Conservation (phyloP, 805 yeast genomes). For the Metschnikowia continentalis region DNA sequence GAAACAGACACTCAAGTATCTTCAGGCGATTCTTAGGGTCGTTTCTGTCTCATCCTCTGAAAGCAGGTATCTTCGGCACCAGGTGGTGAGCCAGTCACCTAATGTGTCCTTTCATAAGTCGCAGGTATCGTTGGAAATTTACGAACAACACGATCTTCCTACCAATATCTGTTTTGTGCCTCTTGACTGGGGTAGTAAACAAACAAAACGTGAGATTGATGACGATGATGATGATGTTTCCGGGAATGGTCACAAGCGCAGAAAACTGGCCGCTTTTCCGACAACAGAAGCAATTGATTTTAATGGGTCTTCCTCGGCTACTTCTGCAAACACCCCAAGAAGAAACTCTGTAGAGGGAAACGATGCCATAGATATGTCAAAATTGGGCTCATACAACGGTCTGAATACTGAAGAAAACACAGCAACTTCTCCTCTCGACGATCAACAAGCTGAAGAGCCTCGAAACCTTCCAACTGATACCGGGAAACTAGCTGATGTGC, state of each 20-base stretch:
- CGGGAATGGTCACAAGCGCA: neutral
- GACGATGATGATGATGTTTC: neutral
- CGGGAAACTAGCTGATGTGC: neutral
- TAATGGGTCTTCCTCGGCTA: neutral
- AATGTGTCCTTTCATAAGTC: neutral
- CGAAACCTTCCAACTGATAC: neutral
- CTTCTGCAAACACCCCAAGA: neutral
- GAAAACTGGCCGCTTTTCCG: neutral
- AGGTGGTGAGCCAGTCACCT: neutral
- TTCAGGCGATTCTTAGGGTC: constrained; percentile 13
- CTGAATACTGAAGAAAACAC: neutral
- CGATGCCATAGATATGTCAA: neutral
- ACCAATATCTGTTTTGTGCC: constrained; percentile 13
- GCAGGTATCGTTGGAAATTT: constrained; percentile 7
- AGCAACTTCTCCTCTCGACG: neutral
- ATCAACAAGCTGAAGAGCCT: neutral
- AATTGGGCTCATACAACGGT: neutral
- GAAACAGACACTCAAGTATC: constrained; percentile 14
- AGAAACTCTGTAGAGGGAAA: neutral
- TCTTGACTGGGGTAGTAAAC: constrained; percentile 8
- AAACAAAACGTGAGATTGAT: neutral
- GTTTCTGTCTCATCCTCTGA: constrained; percentile 13
- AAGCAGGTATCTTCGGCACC: constrained; percentile 1
- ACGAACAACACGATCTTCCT: constrained; percentile 12
- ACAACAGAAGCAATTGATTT: neutral